A percentile compares a stretch with the other conserved stretches of the same genome.
phyloP scores from a whole-genome alignment of 1,284 basidiomycete species.

The Wolfiporia cocos region DNA sequence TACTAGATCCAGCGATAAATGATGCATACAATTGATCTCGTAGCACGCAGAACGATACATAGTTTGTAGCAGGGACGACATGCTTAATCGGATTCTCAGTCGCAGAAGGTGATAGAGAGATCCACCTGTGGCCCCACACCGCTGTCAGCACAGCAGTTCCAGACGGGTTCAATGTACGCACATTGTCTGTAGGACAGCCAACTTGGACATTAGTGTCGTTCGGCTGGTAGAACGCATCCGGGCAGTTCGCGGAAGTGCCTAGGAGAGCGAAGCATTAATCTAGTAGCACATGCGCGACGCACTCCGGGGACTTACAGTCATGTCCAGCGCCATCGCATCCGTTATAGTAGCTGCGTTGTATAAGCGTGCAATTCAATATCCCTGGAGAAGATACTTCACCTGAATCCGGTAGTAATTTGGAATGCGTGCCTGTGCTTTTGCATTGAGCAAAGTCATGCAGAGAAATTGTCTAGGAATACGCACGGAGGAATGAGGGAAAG shows the following conservation, averaged over 20 bases:
- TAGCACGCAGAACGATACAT: too few species aligned
- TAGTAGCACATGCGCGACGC: background rate
- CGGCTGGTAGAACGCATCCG: background rate
- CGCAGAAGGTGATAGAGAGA: slow-evolving; percentile 3
- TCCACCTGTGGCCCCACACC: background rate
- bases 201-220: background rate
- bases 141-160: background rate
- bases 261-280: background rate
- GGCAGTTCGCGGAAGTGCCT: background rate
- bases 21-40: too few species aligned
- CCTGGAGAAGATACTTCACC: background rate
- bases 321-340: slow-evolving; percentile 20
- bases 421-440: slow-evolving; percentile 22
- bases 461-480: slow-evolving; percentile 12
- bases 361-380: background rate
- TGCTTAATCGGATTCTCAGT: too few species aligned
- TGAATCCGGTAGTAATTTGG: slow-evolving; percentile 29
- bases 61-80: too few species aligned
- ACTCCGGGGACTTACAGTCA: slow-evolving; percentile 6
- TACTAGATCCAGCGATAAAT: too few species aligned
- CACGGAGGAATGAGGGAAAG: slow-evolving; percentile 21
- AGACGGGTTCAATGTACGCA: background rate
- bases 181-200: background rate
- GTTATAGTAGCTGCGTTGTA: slow-evolving; percentile 7
- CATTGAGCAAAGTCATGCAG: too few species aligned